A percentile compares a stretch with the other conserved stretches of the same genome.
Evolutionary conservation across 129 eudicot genomes (phyloP).

Genomic region (Escallonia rubra): DNA sequence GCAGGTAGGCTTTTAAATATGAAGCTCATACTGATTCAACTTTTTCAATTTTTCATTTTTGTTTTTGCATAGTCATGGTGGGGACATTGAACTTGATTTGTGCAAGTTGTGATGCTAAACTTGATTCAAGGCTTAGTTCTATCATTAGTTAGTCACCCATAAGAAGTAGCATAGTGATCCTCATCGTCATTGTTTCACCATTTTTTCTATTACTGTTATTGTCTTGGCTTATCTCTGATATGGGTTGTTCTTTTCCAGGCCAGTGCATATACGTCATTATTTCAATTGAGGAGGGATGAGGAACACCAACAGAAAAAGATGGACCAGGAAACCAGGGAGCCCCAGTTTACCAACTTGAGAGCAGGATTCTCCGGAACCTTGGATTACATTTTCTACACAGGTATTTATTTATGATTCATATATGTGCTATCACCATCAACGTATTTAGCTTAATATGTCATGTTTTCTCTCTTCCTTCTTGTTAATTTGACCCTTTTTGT

Average conservation of each 20-base stretch:
- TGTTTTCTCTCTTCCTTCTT: too few species aligned
- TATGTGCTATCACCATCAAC: too few species aligned
- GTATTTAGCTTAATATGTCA: too few species aligned
- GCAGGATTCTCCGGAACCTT: constrained; percentile 3
- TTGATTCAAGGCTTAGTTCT: too few species aligned
- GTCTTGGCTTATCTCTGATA: not conserved
- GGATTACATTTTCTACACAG: constrained; percentile 16
- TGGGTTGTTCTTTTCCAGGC: not conserved
- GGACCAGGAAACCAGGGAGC: constrained; percentile 13
- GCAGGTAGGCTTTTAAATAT: too few species aligned
- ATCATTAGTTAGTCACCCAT: too few species aligned
- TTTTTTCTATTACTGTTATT: not conserved
- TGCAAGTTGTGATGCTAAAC: too few species aligned
- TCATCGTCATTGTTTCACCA: not conserved
- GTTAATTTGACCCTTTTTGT: too few species aligned
- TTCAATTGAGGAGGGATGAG: not conserved
- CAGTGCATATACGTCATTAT: constrained; percentile 11
- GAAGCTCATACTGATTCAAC: too few species aligned
- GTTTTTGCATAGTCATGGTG: too few species aligned
- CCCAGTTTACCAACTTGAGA: constrained; percentile 10
- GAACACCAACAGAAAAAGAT: constrained; percentile 1
- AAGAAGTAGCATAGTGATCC: not conserved
- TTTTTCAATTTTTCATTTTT: too few species aligned
- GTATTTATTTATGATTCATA: not conserved
- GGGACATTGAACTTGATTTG: too few species aligned